Percentiles rank a stretch among this genome's conserved stretches.
These are phyloP conservation scores for Cardamine resedifolia DNA, from an alignment of 345 rosid species.

Conservation along the genomic window DNA sequence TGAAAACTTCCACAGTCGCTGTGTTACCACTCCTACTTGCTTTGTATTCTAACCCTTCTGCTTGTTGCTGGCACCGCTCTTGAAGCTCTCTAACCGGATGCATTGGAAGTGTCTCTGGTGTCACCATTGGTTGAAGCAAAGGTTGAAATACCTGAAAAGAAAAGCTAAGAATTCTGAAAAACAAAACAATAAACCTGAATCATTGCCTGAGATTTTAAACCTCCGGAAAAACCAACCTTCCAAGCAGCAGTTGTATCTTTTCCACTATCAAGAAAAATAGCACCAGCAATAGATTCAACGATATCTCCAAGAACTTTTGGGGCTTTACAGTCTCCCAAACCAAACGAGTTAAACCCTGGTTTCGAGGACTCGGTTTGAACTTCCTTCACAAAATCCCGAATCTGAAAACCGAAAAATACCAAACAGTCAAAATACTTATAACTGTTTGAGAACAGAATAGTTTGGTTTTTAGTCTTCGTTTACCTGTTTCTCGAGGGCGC, in stretches of 20 bases:
- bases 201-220: neutral
- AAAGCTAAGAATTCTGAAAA: neutral
- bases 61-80: slow-evolving; percentile 98
- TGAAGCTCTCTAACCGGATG: slow-evolving; percentile 99
- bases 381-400: slow-evolving; percentile 91
- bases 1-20: slow-evolving; percentile 94
- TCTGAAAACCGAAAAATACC: slow-evolving; percentile 44
- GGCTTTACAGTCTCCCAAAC: slow-evolving; percentile 97
- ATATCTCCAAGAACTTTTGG: slow-evolving; percentile 99
- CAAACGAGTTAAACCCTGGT: slow-evolving; percentile 96
- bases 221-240: slow-evolving; percentile 67
- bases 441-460: neutral
- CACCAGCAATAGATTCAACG: slow-evolving; percentile 95
- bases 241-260: slow-evolving; percentile 79
- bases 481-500: slow-evolving; percentile 98
- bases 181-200: neutral
- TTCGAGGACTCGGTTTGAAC: slow-evolving; percentile 71
- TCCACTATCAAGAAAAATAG: slow-evolving; percentile 87
- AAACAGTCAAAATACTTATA: neutral
- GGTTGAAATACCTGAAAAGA: slow-evolving; percentile 79
- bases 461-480: neutral
- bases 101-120: slow-evolving; percentile 98
- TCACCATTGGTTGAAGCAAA: slow-evolving; percentile 94
- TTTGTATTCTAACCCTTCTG: slow-evolving; percentile 95
- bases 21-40: slow-evolving; percentile 80